Base-by-base conservation (phyloP, 768 basidiomycete species). In the Trametes meyenii region DNA sequence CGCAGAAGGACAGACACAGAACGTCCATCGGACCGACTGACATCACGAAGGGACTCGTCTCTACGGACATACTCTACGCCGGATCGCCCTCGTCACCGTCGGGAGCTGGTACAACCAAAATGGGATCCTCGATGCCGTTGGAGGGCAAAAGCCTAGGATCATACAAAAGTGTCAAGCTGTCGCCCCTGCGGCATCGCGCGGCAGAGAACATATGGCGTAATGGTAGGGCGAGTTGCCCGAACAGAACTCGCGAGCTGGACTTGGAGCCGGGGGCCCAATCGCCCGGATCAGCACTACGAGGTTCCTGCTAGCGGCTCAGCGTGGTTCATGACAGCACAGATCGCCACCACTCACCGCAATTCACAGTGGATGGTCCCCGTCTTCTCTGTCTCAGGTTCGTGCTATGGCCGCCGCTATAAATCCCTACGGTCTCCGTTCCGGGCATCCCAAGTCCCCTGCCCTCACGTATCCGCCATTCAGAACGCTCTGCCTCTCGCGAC, bases 101-200 rank as follows among this genome's bases (percentile, higher is more conserved):
- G 49, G 24, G 40, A 33, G 19, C 24, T 11, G 29, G 11, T 19
- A 39, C n/a, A 58, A 19, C 33, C 49, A 40, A 40, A 58, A 17
- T 2, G 16, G 50, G n/a, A 33, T 46, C 21, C 21, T 21, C 45
- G n/a, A n/a, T n/a, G n/a, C n/a, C 13, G 11, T 19, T 46, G 19
- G 7, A 23, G n/a, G 17, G 16, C 44, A 8, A 35, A 26, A 8
- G 57, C 40, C 29, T 58, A 44, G 49, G 57, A 58, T 50, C 40
- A 57, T 57, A 46, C 46, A 50, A 35, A 17, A 23, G 40, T 38
- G 56, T 57, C 56, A 57, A 50, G 46, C 44, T 46, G 55, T 57
- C 21, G 55, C 45, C 21, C 24, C 45, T 14, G 29, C 49, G 55
- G 55, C 46, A 29, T 57, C 40, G 46, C 17, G 46, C 48, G 46